These are phyloP conservation scores for Atkinsonella texensis DNA, from an alignment of 2,329 filamentous ascomycete species.

Conservation along the genomic window DNA sequence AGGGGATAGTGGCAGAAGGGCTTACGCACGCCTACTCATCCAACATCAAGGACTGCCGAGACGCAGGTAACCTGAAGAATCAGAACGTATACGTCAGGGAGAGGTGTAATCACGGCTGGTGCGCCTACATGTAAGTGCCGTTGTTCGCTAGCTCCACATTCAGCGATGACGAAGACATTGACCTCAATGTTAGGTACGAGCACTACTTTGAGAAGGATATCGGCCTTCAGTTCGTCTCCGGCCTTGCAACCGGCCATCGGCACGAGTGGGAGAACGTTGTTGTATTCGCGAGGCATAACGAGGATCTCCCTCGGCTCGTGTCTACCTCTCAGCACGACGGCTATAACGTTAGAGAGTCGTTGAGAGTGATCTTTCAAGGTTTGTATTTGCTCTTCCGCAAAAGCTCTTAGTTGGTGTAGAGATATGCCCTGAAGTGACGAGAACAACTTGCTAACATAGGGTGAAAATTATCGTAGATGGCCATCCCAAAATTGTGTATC, in stretches of 20 bases:
- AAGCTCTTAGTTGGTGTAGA: not conserved
- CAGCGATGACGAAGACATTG: too few relatives aligned
- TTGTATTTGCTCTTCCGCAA: not conserved
- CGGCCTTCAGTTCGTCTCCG: slow-evolving; percentile 2
- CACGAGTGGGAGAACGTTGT: slow-evolving; percentile 17
- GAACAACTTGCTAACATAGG: not conserved
- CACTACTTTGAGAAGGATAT: slow-evolving; percentile 16
- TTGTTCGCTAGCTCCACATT: too few relatives aligned
- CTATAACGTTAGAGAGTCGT: slow-evolving; percentile 13
- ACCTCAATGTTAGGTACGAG: slow-evolving; percentile 5
- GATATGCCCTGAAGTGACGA: not conserved
- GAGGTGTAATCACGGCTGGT: slow-evolving; percentile 16
- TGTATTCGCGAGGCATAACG: slow-evolving; percentile 8
- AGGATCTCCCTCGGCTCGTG: slow-evolving; percentile 9
- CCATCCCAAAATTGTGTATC: slow-evolving; percentile 21
- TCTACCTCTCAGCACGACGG: slow-evolving; percentile 19
- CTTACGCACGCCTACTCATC: slow-evolving; percentile 6
- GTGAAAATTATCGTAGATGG: slow-evolving; percentile 5
- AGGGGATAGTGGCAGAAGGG: slow-evolving; percentile 18
- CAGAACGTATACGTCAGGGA: slow-evolving; percentile 14
- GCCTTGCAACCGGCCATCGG: slow-evolving; percentile 9
- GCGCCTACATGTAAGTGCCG: slow-evolving; percentile 13
- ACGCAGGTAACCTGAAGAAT: slow-evolving; percentile 9
- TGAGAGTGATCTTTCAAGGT: not conserved
- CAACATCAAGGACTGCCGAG: slow-evolving; percentile 9